Conservation (phyloP, 1,284 basidiomycete genomes). For the Dichomitus squalens region DNA sequence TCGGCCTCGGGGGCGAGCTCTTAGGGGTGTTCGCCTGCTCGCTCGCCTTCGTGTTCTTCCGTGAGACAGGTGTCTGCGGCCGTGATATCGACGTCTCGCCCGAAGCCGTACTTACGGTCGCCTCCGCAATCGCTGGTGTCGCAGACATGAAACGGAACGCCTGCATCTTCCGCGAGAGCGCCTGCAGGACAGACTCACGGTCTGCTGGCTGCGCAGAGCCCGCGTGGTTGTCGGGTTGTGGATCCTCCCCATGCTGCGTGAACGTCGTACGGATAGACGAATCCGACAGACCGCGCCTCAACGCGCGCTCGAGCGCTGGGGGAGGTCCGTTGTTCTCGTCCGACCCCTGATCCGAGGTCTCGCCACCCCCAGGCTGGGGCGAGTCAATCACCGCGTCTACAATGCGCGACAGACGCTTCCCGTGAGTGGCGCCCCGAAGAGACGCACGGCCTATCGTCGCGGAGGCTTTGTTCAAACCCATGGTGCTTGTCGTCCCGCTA, state of each 20-base stretch:
- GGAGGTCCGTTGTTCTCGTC: conserved; percentile 44
- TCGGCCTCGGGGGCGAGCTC: conserved; percentile 23
- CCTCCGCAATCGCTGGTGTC: conserved; percentile 6
- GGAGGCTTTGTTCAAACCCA: conserved; percentile 11
- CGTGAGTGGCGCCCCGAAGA: conserved; percentile 21
- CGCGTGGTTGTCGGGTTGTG: conserved; percentile 16
- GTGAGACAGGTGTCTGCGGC: conserved; percentile 20
- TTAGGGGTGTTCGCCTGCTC: conserved; percentile 17
- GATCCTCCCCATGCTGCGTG: conserved; percentile 49
- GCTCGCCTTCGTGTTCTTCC: neutral
- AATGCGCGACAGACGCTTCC: conserved; percentile 28
- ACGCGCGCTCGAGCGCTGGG: conserved; percentile 60
- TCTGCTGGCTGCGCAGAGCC: conserved; percentile 33
- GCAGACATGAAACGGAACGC: conserved; percentile 33
- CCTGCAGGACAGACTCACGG: conserved; percentile 50
- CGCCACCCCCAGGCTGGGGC: conserved; percentile 7
- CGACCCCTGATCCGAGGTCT: conserved; percentile 64
- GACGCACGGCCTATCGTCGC: conserved; percentile 31
- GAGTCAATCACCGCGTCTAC: conserved; percentile 33
- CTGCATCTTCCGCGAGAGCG: conserved; percentile 54
- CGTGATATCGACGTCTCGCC: conserved; percentile 15
- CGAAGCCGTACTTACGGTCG: neutral
- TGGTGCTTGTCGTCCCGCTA: conserved; percentile 16
- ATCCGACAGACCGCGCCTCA: conserved; percentile 85
- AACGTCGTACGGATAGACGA: conserved; percentile 89